Evolutionary conservation across 257 asterid genomes (phyloP), one percentile per base, ranked within the genome.

Genomic region (Lycium barbarum): DNA sequence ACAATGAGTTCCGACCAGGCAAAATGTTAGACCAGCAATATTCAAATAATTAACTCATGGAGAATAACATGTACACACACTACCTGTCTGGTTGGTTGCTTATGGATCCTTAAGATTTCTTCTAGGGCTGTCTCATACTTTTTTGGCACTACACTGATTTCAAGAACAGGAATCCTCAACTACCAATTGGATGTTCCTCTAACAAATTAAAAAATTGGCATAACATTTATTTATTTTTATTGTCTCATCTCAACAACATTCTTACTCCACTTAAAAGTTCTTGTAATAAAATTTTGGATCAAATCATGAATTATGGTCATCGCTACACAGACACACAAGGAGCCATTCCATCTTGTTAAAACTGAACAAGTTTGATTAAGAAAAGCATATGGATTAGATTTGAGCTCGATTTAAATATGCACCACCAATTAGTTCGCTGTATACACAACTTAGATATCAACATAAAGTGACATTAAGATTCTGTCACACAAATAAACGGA

Each of bases 71-170:
- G 81, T 74, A 13, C 62, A 49, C 81, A 74, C 62, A 49, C 45
- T 74, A 73, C 58, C 59, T 74, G 62, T 49, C 81, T 74, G 81
- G 62, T 22, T 74, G 62, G 45, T 22, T 74, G 61, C 81, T 74
- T 74, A 49, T 74, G 62, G 22, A 74, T 74, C 22, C 81, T 74
- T 53, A 74, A 74, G 14, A 22, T 45, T 22, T 49, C 81, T 74
- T 49, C 62, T 22, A 49, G 9, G 81, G 45, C 0, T 74, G 62
- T 74, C 81, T 51, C 63, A 13, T 51, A 13, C 9, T 74, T 51
- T 51, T 22, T 74, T 22, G 61, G 63, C 45, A 22, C 57, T 49
- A 22, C 81, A 74, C 62, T 22, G 22, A 49, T 74, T 74, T 49
- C 62, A 49, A 74, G 62, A 74, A 49, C 55, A 74, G 7, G 45